Evolutionary conservation across 768 basidiomycete species (phyloP), one percentile per base, ranked within the genome.

Genomic region (Psilocybe cyanescens): DNA sequence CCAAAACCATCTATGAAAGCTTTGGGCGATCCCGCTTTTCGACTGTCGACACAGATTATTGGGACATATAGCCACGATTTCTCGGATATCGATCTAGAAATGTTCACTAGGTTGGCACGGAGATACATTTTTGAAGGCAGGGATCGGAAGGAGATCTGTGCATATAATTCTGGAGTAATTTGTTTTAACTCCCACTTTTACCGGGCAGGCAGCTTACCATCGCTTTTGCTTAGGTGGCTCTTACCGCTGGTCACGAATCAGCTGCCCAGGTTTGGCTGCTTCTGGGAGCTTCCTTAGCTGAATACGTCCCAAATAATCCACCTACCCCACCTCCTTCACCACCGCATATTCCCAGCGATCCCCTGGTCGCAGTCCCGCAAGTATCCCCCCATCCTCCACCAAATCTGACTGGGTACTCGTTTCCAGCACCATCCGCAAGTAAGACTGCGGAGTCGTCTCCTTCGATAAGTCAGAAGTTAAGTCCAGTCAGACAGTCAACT

Each of bases 261-360:
- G 82, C 83, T 3, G 87, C 86, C 1, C 88, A 91, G 65, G 78
- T 79, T 2, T 94, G 92, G 92, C 65, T 85, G 8, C 72, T 94
- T 1, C 71, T 94, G 17, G 81, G 78, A 11, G 84, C 86, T 14
- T 78, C 87, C 3, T 72, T 92, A 17, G 75, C 76, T 0, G 80
- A 87, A 55, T 70, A 85, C 50, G 63, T 81, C 16, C 85, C 83
- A 7, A 70, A 74, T 47, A 28, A 55, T n/a, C 69, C 61, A n/a
- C 68, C 66, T 62, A 45, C 71, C 45, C 48, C 72, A 63, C 59
- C 76, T 58, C 67, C 60, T 30, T 60, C 71, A 62, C 51, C 75
- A 57, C 47, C 60, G 28, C 55, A 65, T 52, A 9, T 65, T 16
- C 47, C 55, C 37, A 54, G 57, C 41, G 12, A 46, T 57, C 35